Percentiles rank a stretch among this genome's conserved stretches.
These are phyloP conservation scores for Candida quercuum DNA, from an alignment of 805 yeast genomes.

Conservation along the genomic window DNA sequence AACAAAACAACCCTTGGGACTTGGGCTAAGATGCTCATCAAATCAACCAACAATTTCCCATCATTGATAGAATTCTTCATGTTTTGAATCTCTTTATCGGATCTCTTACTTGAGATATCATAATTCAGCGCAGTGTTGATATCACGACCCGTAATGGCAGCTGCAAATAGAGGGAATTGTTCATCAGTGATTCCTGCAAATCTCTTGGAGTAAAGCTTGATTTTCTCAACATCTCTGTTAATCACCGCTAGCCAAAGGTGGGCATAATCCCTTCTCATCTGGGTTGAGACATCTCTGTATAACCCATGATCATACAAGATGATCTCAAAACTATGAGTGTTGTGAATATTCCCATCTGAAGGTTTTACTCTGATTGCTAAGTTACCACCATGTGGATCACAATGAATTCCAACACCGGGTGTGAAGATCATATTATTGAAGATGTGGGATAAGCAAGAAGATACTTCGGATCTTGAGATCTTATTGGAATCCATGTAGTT, in stretches of 20 bases:
- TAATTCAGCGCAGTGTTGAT: slow-evolving; percentile 67
- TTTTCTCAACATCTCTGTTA: slow-evolving; percentile 57
- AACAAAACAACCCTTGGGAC: slow-evolving; percentile 85
- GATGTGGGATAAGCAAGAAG: slow-evolving; percentile 80
- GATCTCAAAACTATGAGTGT: slow-evolving; percentile 79
- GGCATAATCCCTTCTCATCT: slow-evolving; percentile 77
- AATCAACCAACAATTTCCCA: slow-evolving; percentile 59
- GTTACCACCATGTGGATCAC: slow-evolving; percentile 99
- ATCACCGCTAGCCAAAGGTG: slow-evolving; percentile 88
- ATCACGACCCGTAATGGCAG: slow-evolving; percentile 94
- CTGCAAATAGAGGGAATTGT: slow-evolving; percentile 79
- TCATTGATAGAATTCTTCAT: slow-evolving; percentile 64
- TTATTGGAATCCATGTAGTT: slow-evolving; percentile 53
- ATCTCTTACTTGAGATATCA: slow-evolving; percentile 50
- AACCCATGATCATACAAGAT: slow-evolving; percentile 92
- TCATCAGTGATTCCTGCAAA: slow-evolving; percentile 77
- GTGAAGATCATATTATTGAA: slow-evolving; percentile 95
- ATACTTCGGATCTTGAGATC: slow-evolving; percentile 73
- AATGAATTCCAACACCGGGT: slow-evolving; percentile 86
- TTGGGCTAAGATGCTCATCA: slow-evolving; percentile 72
- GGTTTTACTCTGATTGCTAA: slow-evolving; percentile 63
- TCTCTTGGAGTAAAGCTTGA: slow-evolving; percentile 68
- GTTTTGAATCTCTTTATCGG: slow-evolving; percentile 54
- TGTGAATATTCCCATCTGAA: slow-evolving; percentile 19
- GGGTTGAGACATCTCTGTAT: slow-evolving; percentile 75